Conservation (phyloP, 345 rosid genomes). For the Citrus mangshanensis region DNA sequence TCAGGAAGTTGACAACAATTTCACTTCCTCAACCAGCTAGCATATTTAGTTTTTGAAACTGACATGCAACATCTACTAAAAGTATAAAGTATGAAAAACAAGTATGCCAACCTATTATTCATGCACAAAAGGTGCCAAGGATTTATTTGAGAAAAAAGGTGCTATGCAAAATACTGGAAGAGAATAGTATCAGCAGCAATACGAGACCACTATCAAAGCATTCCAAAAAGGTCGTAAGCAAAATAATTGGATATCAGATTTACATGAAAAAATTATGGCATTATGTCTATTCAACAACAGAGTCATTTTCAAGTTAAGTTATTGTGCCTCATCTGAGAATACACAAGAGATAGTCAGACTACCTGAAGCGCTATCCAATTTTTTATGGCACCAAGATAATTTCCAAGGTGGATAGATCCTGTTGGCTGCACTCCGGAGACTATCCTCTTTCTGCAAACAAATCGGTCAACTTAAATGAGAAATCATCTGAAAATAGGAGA, state of each 20-base stretch:
- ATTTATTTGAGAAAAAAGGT: background rate
- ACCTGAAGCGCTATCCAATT: constrained; percentile 90
- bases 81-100: background rate
- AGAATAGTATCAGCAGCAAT: background rate
- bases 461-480: background rate
- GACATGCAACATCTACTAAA: background rate
- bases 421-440: constrained; percentile 97
- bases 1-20: background rate
- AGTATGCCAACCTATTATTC: background rate
- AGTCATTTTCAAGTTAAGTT: background rate
- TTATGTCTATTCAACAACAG: background rate
- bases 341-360: background rate
- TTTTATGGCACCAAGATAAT: constrained; percentile 89
- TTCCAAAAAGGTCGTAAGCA: background rate
- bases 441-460: constrained; percentile 57
- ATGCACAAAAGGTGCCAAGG: background rate
- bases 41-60: background rate
- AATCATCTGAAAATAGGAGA: background rate
- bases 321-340: background rate
- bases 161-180: background rate
- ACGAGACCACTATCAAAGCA: background rate
- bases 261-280: background rate
- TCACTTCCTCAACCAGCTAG: no score
- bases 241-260: background rate
- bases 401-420: constrained; percentile 85